Conservation (phyloP, 768 basidiomycete genomes). For the Hygrophorus pudorinus region DNA sequence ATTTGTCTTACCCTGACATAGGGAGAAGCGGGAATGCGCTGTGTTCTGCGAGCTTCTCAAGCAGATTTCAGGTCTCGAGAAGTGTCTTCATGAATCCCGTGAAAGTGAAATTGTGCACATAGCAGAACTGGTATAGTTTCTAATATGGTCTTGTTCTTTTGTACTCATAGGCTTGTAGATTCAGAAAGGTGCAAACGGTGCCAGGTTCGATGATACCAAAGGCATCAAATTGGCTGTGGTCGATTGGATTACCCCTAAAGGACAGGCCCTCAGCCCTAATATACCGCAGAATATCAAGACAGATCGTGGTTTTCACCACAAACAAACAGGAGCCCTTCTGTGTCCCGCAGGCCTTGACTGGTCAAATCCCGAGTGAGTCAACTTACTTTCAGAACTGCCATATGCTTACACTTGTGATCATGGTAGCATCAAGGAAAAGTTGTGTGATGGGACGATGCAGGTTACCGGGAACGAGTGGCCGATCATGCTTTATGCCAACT, state of each 20-base stretch:
- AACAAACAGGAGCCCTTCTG: conserved; percentile 13
- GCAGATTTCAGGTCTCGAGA: background rate
- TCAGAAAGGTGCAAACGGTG: background rate
- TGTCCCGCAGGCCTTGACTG: conserved; percentile 14
- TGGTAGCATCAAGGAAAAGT: background rate
- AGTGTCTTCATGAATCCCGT: background rate
- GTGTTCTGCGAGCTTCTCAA: background rate
- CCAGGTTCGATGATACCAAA: conserved; percentile 2
- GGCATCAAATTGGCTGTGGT: background rate
- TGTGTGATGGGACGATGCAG: background rate
- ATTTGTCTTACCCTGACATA: too few species aligned
- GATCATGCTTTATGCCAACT: background rate
- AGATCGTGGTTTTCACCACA: too few species aligned
- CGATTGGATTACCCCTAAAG: conserved; percentile 3
- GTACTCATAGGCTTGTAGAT: background rate
- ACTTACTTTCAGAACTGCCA: background rate
- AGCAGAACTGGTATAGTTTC: conserved; percentile 1
- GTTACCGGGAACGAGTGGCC: conserved; percentile 3
- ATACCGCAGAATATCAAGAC: too few species aligned
- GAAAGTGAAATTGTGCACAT: background rate
- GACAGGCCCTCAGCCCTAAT: conserved; percentile 1
- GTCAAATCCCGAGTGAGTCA: too few species aligned
- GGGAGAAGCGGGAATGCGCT: background rate
- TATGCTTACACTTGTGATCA: background rate
- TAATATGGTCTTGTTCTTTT: background rate